Conservation (phyloP, 2,329 filamentous ascomycete species). For the Penicillium frequentans region DNA sequence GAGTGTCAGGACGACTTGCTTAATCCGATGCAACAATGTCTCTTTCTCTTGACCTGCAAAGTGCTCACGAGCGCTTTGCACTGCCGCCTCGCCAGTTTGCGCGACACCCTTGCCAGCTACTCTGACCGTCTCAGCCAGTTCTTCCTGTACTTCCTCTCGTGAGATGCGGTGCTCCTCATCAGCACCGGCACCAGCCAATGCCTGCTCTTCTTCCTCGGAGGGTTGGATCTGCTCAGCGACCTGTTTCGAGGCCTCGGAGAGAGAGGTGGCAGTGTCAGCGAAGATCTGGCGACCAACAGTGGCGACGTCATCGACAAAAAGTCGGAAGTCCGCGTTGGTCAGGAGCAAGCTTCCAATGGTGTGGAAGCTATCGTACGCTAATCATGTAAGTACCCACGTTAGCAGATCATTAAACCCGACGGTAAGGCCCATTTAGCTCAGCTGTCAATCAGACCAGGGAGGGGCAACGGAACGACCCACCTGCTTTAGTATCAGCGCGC, state of each 20-base stretch:
- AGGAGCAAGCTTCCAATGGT: conserved; percentile 83
- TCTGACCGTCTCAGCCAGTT: conserved; percentile 55
- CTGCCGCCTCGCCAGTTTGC: conserved; percentile 56
- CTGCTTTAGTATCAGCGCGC: conserved; percentile 70
- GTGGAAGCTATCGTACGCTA: conserved; percentile 76
- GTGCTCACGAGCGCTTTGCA: conserved; percentile 72
- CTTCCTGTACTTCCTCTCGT: conserved; percentile 61
- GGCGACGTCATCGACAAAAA: conserved; percentile 78
- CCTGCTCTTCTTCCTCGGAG: conserved; percentile 59
- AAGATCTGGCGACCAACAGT: conserved; percentile 81
- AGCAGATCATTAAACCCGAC: conserved; percentile 9
- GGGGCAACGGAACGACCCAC: conserved; percentile 39
- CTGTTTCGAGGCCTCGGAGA: conserved; percentile 73
- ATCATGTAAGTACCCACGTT: conserved; percentile 8
- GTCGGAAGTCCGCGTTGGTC: conserved; percentile 85
- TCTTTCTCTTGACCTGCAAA: conserved; percentile 70
- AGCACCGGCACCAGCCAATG: conserved; percentile 48
- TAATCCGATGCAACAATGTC: conserved; percentile 72
- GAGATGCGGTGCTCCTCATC: conserved; percentile 54
- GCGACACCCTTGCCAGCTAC: conserved; percentile 37
- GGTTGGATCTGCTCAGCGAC: conserved; percentile 73
- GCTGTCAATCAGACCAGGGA: background rate
- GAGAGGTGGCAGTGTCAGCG: conserved; percentile 76
- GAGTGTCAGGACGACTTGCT: conserved; percentile 71
- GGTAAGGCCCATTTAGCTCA: background rate